Base-by-base conservation (phyloP, 2,329 filamentous ascomycete genomes). In the Stagonosporopsis tanaceti region DNA sequence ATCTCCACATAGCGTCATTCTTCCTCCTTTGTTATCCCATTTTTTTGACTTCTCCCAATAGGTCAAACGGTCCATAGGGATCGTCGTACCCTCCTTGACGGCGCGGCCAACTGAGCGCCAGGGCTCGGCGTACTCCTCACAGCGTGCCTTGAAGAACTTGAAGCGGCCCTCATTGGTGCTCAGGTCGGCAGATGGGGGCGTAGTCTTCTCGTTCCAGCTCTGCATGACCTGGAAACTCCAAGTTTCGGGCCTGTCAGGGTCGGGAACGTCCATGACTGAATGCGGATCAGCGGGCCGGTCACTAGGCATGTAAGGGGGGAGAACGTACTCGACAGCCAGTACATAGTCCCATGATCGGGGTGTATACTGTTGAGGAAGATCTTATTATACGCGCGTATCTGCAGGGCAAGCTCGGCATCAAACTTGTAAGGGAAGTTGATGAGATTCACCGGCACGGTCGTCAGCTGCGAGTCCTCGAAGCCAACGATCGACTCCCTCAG, bases 1-100 rank as follows among this genome's bases (percentile, higher is more conserved):
- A 62, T 77, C 75, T 17, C 75, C 74, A 37, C 67, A 68, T 20
- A 77, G 64, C 22, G 74, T 76, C 56, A 76, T 67, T 41, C 57
- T 66, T 27, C 74, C 74, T 14, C 59, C 53, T 28, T 59, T 59
- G 45, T 70, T 76, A 41, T 74, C 68, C 75, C 75, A 77, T 40
- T 56, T 57, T 40, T 57, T 47, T 1, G 69, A 66, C 30, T 61
- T 60, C 22, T 64, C 68, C 71, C 74, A 77, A 59, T 70, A 70
- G 8, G 68, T 69, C 32, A 74, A 63, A 42, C 61, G 50, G 48
- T 73, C 73, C 35, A 71, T 52, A 17, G 67, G 69, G n/a, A 72
- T 59, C 38, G 38, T 57, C 3, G 64, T 66, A 27, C 63, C 64
- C 12, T 63, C 60, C 7, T 61, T 57, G 25, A 75, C 60, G 40